Percentiles rank a stretch among this genome's conserved stretches.
phyloP scores from a whole-genome alignment of 2,329 filamentous ascomycete species.

The Ceratocystis alfenasii region DNA sequence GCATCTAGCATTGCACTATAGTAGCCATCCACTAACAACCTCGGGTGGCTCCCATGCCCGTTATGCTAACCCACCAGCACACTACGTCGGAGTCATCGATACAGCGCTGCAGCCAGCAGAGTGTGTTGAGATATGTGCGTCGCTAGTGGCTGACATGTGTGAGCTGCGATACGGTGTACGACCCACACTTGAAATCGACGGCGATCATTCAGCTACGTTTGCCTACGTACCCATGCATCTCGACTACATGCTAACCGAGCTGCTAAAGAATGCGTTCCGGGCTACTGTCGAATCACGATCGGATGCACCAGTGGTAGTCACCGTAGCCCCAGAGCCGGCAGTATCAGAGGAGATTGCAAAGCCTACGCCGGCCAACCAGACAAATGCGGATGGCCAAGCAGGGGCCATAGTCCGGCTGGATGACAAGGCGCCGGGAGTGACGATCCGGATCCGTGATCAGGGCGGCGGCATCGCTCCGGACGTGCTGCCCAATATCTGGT shows the following conservation, averaged over 20 bases:
- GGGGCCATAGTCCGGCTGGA: conserved; percentile 43
- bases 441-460: conserved; percentile 89
- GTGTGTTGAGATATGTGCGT: conserved; percentile 73
- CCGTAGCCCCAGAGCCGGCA: conserved; percentile 60
- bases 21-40: conserved; percentile 29
- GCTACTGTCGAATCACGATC: conserved; percentile 79
- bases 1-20: conserved; percentile 78
- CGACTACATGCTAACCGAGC: conserved; percentile 92
- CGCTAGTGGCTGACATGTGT: conserved; percentile 89
- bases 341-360: too few species aligned
- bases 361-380: too few species aligned
- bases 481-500: conserved; percentile 80
- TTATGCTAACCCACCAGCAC: conserved; percentile 42
- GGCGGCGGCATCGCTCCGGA: conserved; percentile 84
- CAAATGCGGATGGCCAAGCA: conserved; percentile 15
- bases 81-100: conserved; percentile 91
- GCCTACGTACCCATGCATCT: conserved; percentile 92
- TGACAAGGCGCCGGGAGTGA: conserved; percentile 68
- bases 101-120: conserved; percentile 71
- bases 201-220: conserved; percentile 76
- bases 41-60: conserved; percentile 42
- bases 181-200: conserved; percentile 68
- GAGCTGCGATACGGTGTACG: conserved; percentile 90
- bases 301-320: conserved; percentile 73
- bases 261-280: conserved; percentile 93